phyloP scores from a whole-genome alignment of 305 asterid species.

The Coffea humblotiana region DNA sequence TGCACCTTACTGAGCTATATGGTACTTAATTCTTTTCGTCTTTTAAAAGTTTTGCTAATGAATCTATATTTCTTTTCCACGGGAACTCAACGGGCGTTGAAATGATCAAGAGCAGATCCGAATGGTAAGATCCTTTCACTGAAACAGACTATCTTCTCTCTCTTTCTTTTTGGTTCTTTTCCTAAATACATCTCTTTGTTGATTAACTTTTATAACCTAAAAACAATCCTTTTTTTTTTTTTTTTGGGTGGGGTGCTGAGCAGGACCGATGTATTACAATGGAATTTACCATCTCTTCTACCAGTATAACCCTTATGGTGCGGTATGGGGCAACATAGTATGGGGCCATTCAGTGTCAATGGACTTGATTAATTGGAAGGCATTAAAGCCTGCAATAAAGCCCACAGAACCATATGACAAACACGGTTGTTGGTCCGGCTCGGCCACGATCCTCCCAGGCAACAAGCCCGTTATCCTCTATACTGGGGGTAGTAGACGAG shows the following conservation, averaged over 20 bases:
- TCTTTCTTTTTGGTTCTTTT: too few relatives aligned
- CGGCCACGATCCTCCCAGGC: slow-evolving; percentile 42
- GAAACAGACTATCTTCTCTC: neutral
- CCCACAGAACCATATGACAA: slow-evolving; percentile 39
- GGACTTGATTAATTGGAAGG: slow-evolving; percentile 43
- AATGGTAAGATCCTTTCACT: slow-evolving; percentile 15
- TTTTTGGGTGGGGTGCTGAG: neutral
- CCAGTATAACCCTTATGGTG: slow-evolving; percentile 42
- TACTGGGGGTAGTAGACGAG: slow-evolving; percentile 35
- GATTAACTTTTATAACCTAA: neutral
- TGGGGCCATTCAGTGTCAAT: slow-evolving; percentile 54
- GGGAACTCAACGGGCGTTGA: neutral
- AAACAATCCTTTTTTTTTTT: neutral
- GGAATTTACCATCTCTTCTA: slow-evolving; percentile 49
- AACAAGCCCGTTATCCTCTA: slow-evolving; percentile 41
- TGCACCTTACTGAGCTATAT: neutral
- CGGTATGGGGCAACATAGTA: slow-evolving; percentile 45
- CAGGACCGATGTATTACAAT: slow-evolving; percentile 46
- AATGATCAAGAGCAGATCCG: slow-evolving; percentile 29
- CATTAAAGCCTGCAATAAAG: slow-evolving; percentile 30
- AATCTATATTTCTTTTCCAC: neutral
- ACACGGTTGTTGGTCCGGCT: slow-evolving; percentile 50
- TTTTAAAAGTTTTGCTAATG: slow-evolving; percentile 10
- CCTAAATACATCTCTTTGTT: too few relatives aligned
- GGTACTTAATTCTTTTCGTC: neutral